Evolutionary conservation across 768 basidiomycete genomes (phyloP).

Genomic region (Pseudohyphozyma bogoriensis): DNA sequence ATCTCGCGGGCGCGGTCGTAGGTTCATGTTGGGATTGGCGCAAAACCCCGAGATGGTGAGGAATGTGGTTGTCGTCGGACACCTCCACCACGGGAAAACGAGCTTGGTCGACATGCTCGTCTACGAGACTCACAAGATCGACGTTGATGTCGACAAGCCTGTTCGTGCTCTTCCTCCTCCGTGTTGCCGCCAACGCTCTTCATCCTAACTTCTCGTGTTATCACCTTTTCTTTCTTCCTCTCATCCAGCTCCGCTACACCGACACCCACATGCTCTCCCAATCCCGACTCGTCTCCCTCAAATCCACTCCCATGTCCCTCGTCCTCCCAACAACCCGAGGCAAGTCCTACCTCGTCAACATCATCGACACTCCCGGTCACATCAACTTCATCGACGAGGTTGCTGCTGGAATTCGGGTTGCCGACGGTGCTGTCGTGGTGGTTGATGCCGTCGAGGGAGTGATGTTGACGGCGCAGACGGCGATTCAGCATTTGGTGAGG

Average conservation of each 20-base stretch:
- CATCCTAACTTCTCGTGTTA: neutral
- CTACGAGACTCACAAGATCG: conserved; percentile 88
- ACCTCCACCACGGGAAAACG: conserved; percentile 96
- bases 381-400: conserved; percentile 99
- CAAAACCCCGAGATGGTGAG: conserved; percentile 87
- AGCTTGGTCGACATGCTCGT: conserved; percentile 94
- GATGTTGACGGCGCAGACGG: conserved; percentile 28
- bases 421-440: conserved; percentile 83
- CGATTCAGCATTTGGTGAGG: conserved; percentile 26
- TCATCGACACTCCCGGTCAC: conserved; percentile 96
- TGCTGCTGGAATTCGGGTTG: conserved; percentile 71
- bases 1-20: conserved; percentile 36
- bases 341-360: conserved; percentile 85
- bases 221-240: neutral
- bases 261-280: conserved; percentile 87
- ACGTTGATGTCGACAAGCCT: conserved; percentile 83
- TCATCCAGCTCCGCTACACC: conserved; percentile 79
- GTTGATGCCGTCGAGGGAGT: conserved; percentile 99
- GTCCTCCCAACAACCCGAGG: conserved; percentile 71
- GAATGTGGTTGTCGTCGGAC: conserved; percentile 91
- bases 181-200: neutral
- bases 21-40: conserved; percentile 85
- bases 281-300: conserved; percentile 82
- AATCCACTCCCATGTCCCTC: conserved; percentile 93
- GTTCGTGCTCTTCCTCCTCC: conserved; percentile 44